Base-by-base conservation (phyloP, 495 filamentous ascomycete genomes). In the Annulohypoxylon moriforme region DNA sequence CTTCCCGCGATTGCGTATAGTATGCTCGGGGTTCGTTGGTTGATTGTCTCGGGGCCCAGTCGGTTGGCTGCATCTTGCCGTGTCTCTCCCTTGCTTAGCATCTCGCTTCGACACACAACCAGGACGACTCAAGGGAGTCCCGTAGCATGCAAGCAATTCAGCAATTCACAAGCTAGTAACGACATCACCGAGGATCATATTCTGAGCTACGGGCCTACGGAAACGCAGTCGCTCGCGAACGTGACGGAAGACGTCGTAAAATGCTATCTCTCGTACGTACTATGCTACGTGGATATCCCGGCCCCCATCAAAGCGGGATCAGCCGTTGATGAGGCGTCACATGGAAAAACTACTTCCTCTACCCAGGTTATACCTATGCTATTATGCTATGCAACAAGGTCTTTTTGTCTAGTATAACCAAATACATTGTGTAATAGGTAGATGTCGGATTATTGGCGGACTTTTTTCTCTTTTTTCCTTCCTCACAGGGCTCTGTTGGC, bases 21-120 rank as follows among this genome's bases (percentile, higher is more conserved):
- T 52, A 13, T 22, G 44, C 29, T 34, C 46, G 59, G 49, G 29
- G 53, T 64, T 56, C 50, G 46, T 67, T 64, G 50, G 58, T 34
- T 61, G 59, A 71, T 71, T 68, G 68, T 71, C 63, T 74, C 64
- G 40, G 57, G 44, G 44, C 44, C 63, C 11, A 3, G 38, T 46
- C 64, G 72, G 72, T 57, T 71, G 64, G 58, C 67, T 74, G 67
- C 72, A 68, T 64, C 67, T 63, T 70, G 67, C 63, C 59, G 68
- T 67, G 31, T 59, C 27, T 36, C 50, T 50, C 31, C 62, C 42
- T 64, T 68, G 53, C 64, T 47, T 63, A 38, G 38, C 22, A 66
- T 59, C 42, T 63, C 40, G 52, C 40, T 36, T 68, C 59, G 27
- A 69, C 16, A 16, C 66, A 52, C 40, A 62, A 38, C 31, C 29